Evolutionary conservation across 352 stramenopile species (phyloP), one percentile per base, ranked within the genome.

Genomic region (Pythium volutum): DNA sequence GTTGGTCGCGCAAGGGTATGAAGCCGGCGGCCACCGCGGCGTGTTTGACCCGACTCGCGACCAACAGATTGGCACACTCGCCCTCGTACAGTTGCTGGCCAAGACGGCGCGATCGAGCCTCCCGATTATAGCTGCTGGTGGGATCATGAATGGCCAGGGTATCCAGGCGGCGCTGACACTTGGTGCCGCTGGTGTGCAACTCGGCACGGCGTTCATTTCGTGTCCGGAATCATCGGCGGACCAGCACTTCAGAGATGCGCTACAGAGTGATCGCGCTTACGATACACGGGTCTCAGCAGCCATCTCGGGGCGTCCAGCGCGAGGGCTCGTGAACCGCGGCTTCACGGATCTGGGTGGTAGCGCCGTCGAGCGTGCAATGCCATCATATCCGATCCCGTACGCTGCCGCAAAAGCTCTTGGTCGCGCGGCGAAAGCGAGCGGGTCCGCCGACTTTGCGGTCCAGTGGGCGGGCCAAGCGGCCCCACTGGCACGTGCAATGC

Each of bases 201-300:
- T 89, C 52, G 80, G 80, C 10, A 85, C 80, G 0, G 72, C 81
- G 15, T 87, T 89, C 51, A 54, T 89, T 14, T 58, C 77, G 18
- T 76, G 71, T 5, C 70, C 79, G 9, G 76, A 88, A 70, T 64
- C 70, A 1, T 63, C 71, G 11, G 76, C 73, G 16, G 75, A 70
- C 7, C 15, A 34, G 23, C 61, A 69, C 27, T 75, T 79, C 36
- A 66, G 73, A 9, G 47, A 69, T 8, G 62, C 64, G n/a, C 22
- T 82, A 36, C 43, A 55, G 39, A 60, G 53, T 20, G 55, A 62
- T 18, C 45, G 49, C 12, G 57, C 67, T 4, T 57, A 45, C 27
- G 31, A 64, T 26, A 81, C 76, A 6, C 48, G 57, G 36, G 69
- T 78, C 20, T 70, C 72, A 0, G 38, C 52, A 29, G 59, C 68